Evolutionary conservation across 345 rosid species (phyloP).

Genomic region (Rhizophora mangle): DNA sequence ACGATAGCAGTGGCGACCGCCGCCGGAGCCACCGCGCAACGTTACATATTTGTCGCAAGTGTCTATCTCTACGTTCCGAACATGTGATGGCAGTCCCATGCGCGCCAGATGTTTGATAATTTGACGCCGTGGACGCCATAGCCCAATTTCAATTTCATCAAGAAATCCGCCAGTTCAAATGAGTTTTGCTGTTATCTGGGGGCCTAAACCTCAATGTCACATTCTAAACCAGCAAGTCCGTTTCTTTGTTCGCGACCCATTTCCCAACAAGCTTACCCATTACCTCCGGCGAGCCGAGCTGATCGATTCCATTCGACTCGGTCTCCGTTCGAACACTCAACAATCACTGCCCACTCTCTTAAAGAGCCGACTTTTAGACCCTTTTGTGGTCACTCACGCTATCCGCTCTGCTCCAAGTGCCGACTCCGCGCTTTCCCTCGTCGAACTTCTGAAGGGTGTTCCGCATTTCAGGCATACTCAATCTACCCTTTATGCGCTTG

Average conservation of each 20-base stretch:
- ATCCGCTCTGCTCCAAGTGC: slow-evolving; percentile 72
- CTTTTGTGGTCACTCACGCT: slow-evolving; percentile 63
- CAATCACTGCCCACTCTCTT: slow-evolving; percentile 32
- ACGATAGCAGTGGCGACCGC: too few relatives aligned
- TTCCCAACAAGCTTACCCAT: slow-evolving; percentile 66
- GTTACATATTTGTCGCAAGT: too few relatives aligned
- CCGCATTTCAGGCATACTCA: slow-evolving; percentile 44
- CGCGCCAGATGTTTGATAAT: slow-evolving; percentile 34
- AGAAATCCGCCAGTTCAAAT: slow-evolving; percentile 23
- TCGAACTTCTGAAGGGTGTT: slow-evolving; percentile 37
- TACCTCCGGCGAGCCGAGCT: slow-evolving; percentile 69
- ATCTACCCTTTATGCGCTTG: slow-evolving; percentile 55
- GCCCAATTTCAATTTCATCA: neutral
- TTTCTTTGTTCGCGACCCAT: slow-evolving; percentile 58
- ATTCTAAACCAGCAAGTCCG: slow-evolving; percentile 42
- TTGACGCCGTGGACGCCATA: slow-evolving; percentile 8
- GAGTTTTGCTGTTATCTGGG: slow-evolving; percentile 32
- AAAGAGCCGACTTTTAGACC: slow-evolving; percentile 62
- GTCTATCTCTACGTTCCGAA: too few relatives aligned
- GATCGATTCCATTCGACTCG: slow-evolving; percentile 67
- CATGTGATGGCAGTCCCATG: neutral
- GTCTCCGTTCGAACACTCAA: slow-evolving; percentile 55
- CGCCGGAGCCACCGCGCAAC: too few relatives aligned
- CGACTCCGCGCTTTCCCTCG: slow-evolving; percentile 53
- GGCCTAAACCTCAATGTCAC: slow-evolving; percentile 17